Evolutionary conservation across 305 asterid species (phyloP).

Genomic region (Solanum hybrid): DNA sequence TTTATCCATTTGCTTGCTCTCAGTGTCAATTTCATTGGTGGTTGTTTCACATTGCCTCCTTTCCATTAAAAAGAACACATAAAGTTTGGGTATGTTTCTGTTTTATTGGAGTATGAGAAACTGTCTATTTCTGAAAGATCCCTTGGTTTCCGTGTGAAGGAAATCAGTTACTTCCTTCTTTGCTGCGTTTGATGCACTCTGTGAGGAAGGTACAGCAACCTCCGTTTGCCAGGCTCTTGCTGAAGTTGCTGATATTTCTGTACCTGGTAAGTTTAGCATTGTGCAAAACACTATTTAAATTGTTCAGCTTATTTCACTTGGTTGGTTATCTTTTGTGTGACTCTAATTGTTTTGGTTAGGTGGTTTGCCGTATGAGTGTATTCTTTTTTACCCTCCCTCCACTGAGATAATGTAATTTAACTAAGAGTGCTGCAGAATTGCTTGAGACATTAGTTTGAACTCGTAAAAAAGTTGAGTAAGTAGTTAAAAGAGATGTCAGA

Average conservation of each 20-base stretch:
- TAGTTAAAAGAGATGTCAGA: background rate
- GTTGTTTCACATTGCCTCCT: background rate
- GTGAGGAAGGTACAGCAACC: constrained; percentile 98
- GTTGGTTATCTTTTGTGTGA: background rate
- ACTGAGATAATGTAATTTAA: background rate
- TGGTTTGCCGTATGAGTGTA: background rate
- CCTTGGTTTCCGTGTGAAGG: constrained; percentile 30
- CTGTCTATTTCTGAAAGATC: background rate
- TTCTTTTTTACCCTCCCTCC: background rate
- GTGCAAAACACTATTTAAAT: background rate
- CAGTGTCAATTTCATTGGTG: background rate
- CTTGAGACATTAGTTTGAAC: background rate
- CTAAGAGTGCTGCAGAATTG: background rate
- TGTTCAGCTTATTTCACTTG: background rate
- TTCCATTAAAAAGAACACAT: background rate
- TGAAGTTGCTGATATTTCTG: constrained; percentile 86
- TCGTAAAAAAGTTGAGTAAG: background rate
- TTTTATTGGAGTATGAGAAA: background rate
- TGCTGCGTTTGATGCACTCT: constrained; percentile 87
- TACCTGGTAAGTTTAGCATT: constrained; percentile 53
- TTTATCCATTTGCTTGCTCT: background rate
- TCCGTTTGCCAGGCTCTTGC: constrained; percentile 82
- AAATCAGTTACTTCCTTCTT: constrained; percentile 90
- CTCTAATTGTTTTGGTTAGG: background rate
- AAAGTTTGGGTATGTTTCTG: background rate